Evolutionary conservation across 2,329 filamentous ascomycete species (phyloP).

Genomic region (Xylariaceae sp.): DNA sequence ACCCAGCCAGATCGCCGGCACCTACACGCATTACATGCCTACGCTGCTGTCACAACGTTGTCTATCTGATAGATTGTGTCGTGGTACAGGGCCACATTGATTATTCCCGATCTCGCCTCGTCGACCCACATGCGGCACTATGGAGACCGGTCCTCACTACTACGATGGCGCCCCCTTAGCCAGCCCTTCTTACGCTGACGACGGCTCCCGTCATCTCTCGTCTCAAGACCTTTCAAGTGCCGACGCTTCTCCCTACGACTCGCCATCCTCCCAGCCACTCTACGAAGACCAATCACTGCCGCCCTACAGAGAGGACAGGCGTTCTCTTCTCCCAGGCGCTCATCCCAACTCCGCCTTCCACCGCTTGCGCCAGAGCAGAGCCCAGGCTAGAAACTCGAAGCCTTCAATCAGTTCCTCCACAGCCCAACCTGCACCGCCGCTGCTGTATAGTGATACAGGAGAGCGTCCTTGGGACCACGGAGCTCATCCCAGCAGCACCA

Average conservation of each 20-base stretch:
- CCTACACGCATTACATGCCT: not conserved
- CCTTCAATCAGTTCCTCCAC: conserved; percentile 17
- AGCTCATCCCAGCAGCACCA: conserved; percentile 42
- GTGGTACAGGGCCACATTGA: not conserved
- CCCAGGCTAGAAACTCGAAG: conserved; percentile 29
- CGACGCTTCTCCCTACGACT: conserved; percentile 6
- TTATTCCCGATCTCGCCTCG: conserved; percentile 13
- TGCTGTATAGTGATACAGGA: conserved; percentile 23
- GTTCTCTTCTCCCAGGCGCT: conserved; percentile 23
- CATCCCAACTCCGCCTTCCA: conserved; percentile 39
- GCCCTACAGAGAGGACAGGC: conserved; percentile 20
- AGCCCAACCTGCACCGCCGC: conserved; percentile 31
- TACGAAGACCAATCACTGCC: conserved; percentile 26
- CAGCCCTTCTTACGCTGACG: conserved; percentile 16
- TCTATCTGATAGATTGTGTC: conserved; percentile 1
- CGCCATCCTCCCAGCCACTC: conserved; percentile 7
- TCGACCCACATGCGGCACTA: conserved; percentile 12
- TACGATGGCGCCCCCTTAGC: conserved; percentile 33
- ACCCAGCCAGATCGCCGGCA: not conserved
- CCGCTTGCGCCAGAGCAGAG: conserved; percentile 35
- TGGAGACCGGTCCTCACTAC: conserved; percentile 30
- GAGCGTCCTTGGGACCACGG: conserved; percentile 25
- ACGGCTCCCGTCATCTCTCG: conserved; percentile 13
- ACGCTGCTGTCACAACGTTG: not conserved
- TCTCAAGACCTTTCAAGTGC: conserved; percentile 5